Evolutionary conservation across 2,329 filamentous ascomycete species (phyloP), one percentile per base, ranked within the genome.

Genomic region (Cercospora canescens): DNA sequence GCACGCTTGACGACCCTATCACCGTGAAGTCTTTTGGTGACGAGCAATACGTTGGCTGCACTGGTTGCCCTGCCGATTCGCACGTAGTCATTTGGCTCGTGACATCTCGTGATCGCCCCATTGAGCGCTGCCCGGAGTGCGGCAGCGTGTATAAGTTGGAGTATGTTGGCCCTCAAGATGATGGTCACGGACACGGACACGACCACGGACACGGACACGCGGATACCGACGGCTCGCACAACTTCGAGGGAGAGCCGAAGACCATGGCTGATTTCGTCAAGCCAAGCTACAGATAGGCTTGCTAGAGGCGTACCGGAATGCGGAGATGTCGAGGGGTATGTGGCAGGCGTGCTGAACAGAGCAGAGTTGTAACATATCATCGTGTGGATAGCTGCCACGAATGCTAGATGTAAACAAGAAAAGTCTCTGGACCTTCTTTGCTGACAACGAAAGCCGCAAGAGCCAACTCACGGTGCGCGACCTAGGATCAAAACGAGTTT

Each of bases 81-180:
- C 95, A 99, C 87, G 82, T 86, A 76, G 92, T 94, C 69, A 87
- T 89, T 82, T 99, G 95, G 95, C 88, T 97, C 76, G 92, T 91
- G 71, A 87, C 96, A 77, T 91, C 91, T 79, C 92, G 92, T 78
- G 89, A 95, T 66, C 93, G 95, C 79, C 95, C 95, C 65, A 82
- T 97, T 75, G 92, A 96, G 86, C 93, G 95, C 81, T 99, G 95
- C 89, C 89, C 89, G 78, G 95, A 99, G 86, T 99, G 95, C 84
- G 95, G 95, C 74, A 92, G 89, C 80, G 92, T 95, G 74, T 94
- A 96, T 86, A 96, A 97, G 90, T 95, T 98, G 92, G 91, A 97
- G 80, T 99, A 97, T 82, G 84, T 97, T 72, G 95, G 95, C 69
- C 89, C 93, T 60, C 80, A 89, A 78, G 91, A 95, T 72, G 89